A percentile compares a stretch with the other conserved stretches of the same genome.
phyloP scores from a whole-genome alignment of 441 rosid species.

The Pelargonium fulgidum region DNA sequence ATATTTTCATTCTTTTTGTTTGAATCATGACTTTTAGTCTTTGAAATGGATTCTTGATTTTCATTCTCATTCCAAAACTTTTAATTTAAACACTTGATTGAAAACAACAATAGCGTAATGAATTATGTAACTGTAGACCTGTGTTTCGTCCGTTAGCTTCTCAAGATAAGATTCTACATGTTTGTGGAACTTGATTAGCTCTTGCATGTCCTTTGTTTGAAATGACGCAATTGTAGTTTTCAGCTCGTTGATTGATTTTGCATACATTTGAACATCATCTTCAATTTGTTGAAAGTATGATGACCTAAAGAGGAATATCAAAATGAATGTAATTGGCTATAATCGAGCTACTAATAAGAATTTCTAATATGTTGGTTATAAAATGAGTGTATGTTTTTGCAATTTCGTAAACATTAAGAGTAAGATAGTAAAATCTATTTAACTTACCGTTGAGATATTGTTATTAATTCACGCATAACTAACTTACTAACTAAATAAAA shows the following conservation, averaged over 20 bases:
- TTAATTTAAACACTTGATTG: not conserved
- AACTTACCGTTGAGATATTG: no score
- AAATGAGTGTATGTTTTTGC: no score
- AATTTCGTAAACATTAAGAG: no score
- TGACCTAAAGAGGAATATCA: slow-evolving; percentile 1
- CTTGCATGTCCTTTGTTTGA: slow-evolving; percentile 15
- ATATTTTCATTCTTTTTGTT: no score
- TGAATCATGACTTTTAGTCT: no score
- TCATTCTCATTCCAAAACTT: not conserved
- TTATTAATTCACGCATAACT: no score
- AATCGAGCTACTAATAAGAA: no score
- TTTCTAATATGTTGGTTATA: no score
- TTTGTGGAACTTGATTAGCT: slow-evolving; percentile 17
- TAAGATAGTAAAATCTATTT: no score
- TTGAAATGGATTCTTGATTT: not conserved
- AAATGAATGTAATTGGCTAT: not conserved
- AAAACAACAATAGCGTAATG: not conserved
- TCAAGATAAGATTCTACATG: slow-evolving; percentile 9
- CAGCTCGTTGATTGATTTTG: slow-evolving; percentile 9
- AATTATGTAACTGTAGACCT: slow-evolving; percentile 1
- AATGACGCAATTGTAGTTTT: slow-evolving; percentile 10
- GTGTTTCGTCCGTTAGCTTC: slow-evolving; percentile 20
- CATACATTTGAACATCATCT: slow-evolving; percentile 13
- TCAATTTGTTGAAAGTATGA: slow-evolving; percentile 21
- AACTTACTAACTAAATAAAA: no score